A percentile compares a stretch with the other conserved stretches of the same genome.
Conservation (phyloP, 2,329 filamentous ascomycete species). For the Clonostachys sp. region DNA sequence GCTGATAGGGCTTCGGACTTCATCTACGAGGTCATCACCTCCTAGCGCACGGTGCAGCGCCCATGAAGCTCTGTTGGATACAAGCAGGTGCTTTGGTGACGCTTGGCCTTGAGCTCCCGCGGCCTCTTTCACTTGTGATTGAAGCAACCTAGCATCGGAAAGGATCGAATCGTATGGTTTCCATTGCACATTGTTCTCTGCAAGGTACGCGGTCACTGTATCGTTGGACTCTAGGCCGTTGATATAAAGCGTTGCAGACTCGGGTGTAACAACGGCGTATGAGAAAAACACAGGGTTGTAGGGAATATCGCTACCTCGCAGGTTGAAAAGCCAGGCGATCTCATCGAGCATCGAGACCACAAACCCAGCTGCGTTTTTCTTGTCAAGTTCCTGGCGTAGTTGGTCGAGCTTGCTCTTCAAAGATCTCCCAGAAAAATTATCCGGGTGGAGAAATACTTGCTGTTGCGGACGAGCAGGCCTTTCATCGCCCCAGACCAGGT, state of each 20-base stretch:
- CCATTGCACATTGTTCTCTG: slow-evolving; percentile 63
- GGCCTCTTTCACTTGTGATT: slow-evolving; percentile 11
- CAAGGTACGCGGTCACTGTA: slow-evolving; percentile 66
- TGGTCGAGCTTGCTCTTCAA: slow-evolving; percentile 80
- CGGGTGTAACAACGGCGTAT: slow-evolving; percentile 82
- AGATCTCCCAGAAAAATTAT: slow-evolving; percentile 76
- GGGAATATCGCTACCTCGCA: slow-evolving; percentile 90
- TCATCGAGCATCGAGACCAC: slow-evolving; percentile 95
- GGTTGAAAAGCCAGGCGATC: slow-evolving; percentile 97
- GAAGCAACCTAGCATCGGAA: slow-evolving; percentile 64
- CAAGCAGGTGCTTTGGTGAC: slow-evolving; percentile 55
- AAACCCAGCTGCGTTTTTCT: slow-evolving; percentile 83
- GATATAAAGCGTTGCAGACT: slow-evolving; percentile 75
- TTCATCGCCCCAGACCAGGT: slow-evolving; percentile 76
- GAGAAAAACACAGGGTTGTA: slow-evolving; percentile 99
- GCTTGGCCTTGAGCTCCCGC: not conserved
- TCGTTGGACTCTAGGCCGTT: slow-evolving; percentile 72
- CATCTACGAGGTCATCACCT: slow-evolving; percentile 80
- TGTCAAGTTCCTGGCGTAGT: slow-evolving; percentile 84
- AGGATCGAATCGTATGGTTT: slow-evolving; percentile 83
- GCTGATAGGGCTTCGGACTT: slow-evolving; percentile 78
- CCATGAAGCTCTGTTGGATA: slow-evolving; percentile 91
- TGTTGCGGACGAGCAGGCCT: slow-evolving; percentile 73
- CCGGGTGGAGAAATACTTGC: slow-evolving; percentile 65
- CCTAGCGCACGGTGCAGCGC: slow-evolving; percentile 82